Evolutionary conservation across 2,329 filamentous ascomycete species (phyloP).

Genomic region (Xylaria digitata): DNA sequence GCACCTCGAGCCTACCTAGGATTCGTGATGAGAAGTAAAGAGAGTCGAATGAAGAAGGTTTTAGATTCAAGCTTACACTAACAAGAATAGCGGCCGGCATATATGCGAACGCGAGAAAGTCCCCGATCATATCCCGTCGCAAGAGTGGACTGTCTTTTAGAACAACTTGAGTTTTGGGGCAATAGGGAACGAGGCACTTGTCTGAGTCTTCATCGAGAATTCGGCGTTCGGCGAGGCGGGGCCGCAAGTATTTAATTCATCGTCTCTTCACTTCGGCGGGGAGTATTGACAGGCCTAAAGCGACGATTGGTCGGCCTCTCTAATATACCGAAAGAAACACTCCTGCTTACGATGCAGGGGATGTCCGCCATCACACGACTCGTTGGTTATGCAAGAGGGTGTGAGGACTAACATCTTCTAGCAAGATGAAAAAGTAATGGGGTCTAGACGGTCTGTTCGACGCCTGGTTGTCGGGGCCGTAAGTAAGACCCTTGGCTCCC

Average conservation of each 20-base stretch:
- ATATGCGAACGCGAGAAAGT: neutral
- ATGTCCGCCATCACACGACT: constrained; percentile 18
- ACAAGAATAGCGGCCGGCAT: constrained; percentile 7
- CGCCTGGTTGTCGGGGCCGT: constrained; percentile 13
- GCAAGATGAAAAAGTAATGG: constrained; percentile 11
- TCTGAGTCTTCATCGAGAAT: neutral
- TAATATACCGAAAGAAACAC: neutral
- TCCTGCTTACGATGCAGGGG: constrained; percentile 27
- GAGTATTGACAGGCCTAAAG: neutral
- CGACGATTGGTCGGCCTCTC: neutral
- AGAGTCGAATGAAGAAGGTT: constrained; percentile 30
- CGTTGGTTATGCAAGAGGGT: constrained; percentile 6
- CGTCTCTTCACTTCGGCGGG: neutral
- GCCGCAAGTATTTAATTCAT: neutral
- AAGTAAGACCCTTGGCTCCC: constrained; percentile 17
- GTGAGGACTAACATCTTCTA: constrained; percentile 4
- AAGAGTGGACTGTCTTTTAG: neutral
- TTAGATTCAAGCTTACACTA: constrained; percentile 26
- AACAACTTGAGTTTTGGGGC: neutral
- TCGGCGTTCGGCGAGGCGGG: neutral
- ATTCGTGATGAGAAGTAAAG: neutral
- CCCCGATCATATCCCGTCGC: neutral
- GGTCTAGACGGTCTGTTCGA: constrained; percentile 13
- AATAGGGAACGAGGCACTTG: neutral
- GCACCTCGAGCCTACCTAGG: constrained; percentile 8